These are phyloP conservation scores for Saccharomycopsis hybrid DNA, from an alignment of 1,139 yeast genomes.

Conservation along the genomic window DNA sequence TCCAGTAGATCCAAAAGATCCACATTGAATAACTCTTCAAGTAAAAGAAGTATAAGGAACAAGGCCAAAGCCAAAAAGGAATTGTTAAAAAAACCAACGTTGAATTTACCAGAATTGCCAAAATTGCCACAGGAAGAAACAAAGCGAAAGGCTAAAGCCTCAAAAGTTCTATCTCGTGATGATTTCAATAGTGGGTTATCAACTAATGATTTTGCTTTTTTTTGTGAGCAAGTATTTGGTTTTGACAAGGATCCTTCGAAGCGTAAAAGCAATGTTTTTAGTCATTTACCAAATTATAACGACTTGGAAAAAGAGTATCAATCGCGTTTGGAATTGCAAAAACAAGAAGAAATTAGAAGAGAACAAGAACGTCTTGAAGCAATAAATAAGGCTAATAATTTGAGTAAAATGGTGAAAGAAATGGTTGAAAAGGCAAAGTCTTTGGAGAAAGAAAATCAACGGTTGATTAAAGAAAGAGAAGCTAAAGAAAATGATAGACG, in stretches of 20 bases:
- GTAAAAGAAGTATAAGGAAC: constrained; percentile 9
- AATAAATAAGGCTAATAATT: constrained; percentile 10
- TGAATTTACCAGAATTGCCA: constrained; percentile 9
- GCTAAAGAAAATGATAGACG: constrained; percentile 1
- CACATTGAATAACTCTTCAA: constrained; percentile 6
- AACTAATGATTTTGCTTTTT: constrained; percentile 24
- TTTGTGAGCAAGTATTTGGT: constrained; percentile 33
- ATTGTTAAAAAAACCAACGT: constrained; percentile 3
- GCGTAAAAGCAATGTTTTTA: constrained; percentile 3
- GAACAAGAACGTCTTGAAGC: constrained; percentile 17
- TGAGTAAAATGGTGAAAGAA: constrained; percentile 29
- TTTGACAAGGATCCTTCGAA: constrained; percentile 21
- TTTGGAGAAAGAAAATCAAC: constrained; percentile 19
- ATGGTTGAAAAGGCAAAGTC: constrained; percentile 27
- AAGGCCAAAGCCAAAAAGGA: constrained; percentile 2
- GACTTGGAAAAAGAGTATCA: constrained; percentile 24
- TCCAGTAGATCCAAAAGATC: constrained; percentile 8
- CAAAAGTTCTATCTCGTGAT: not conserved
- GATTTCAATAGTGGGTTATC: constrained; percentile 6
- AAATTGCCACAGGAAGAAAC: not conserved
- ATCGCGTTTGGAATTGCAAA: constrained; percentile 28
- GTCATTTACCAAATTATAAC: constrained; percentile 15
- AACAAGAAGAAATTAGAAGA: constrained; percentile 10
- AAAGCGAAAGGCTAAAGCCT: not conserved
- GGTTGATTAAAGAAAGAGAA: constrained; percentile 13